Conservation (phyloP, 768 basidiomycete genomes). For the Tylopilus sp. region DNA sequence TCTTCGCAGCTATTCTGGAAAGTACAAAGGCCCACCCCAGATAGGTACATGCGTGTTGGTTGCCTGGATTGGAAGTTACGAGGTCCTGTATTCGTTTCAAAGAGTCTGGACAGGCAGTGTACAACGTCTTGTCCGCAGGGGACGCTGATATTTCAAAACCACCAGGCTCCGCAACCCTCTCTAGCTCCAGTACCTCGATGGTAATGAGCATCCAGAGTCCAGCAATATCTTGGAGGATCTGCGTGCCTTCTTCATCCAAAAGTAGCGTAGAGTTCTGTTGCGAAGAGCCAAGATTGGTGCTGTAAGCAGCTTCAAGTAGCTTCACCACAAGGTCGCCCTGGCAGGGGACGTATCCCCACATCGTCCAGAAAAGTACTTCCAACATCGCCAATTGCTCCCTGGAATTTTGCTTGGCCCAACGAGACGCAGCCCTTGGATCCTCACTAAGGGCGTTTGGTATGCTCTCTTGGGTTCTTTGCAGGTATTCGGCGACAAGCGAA, state of each 20-base stretch:
- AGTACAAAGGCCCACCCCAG: constrained; percentile 86
- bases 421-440: constrained; percentile 57
- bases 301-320: constrained; percentile 64
- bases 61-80: constrained; percentile 54
- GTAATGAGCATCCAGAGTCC: constrained; percentile 77
- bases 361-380: constrained; percentile 85
- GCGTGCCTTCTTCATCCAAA: constrained; percentile 69
- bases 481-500: constrained; percentile 58
- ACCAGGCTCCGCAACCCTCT: constrained; percentile 55
- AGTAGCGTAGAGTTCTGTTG: constrained; percentile 65
- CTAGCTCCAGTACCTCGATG: constrained; percentile 78
- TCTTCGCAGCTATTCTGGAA: constrained; percentile 52
- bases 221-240: constrained; percentile 63
- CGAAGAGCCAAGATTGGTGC: constrained; percentile 56
- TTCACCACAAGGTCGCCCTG: constrained; percentile 58
- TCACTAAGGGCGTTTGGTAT: constrained; percentile 44
- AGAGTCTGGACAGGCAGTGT: constrained; percentile 59
- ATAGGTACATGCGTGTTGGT: constrained; percentile 68
- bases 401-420: constrained; percentile 70
- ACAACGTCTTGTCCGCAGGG: constrained; percentile 49
- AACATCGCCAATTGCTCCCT: constrained; percentile 78
- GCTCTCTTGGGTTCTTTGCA: constrained; percentile 44
- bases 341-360: constrained; percentile 74
- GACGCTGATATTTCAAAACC: constrained; percentile 49
- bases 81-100: constrained; percentile 66